A percentile compares a stretch with the other conserved stretches of the same genome.
Evolutionary conservation across 1,284 basidiomycete genomes (phyloP).

Genomic region (Apiotrichum gracile): DNA sequence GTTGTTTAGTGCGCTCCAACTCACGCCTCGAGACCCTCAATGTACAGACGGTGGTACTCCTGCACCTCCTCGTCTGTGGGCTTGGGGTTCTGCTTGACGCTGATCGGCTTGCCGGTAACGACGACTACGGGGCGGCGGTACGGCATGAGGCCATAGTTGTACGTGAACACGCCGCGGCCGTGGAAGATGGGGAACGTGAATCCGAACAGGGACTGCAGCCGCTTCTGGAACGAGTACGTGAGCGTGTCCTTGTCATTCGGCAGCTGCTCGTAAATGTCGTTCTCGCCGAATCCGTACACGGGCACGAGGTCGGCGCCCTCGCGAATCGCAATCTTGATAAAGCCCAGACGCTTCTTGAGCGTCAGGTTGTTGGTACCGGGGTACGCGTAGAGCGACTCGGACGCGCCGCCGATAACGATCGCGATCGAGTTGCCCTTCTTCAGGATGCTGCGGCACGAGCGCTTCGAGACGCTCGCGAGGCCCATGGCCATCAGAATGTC

Average conservation of each 20-base stretch:
- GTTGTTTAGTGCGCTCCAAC: too few relatives aligned
- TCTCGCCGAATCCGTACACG: conserved; percentile 96
- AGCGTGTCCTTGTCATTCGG: conserved; percentile 85
- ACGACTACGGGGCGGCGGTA: conserved; percentile 91
- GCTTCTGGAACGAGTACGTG: conserved; percentile 76
- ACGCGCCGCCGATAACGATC: conserved; percentile 94
- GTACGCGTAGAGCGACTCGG: conserved; percentile 85
- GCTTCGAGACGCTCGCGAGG: conserved; percentile 84
- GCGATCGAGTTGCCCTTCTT: conserved; percentile 69
- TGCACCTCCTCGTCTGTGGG: conserved; percentile 63
- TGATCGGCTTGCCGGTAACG: conserved; percentile 52
- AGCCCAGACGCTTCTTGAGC: conserved; percentile 74
- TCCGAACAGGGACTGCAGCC: conserved; percentile 84
- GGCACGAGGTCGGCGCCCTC: conserved; percentile 91
- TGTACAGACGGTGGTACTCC: conserved; percentile 76
- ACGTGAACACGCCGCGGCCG: conserved; percentile 58
- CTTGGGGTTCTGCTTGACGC: conserved; percentile 59
- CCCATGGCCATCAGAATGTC: conserved; percentile 81
- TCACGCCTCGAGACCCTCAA: conserved; percentile 83
- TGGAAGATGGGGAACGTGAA: conserved; percentile 94
- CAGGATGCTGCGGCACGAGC: conserved; percentile 84
- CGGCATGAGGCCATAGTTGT: conserved; percentile 66
- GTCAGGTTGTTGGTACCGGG: conserved; percentile 90
- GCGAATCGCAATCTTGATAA: conserved; percentile 93
- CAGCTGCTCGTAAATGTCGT: conserved; percentile 96